Conservation (phyloP, 1,139 yeast genomes). For the Protomyces gravidus region DNA sequence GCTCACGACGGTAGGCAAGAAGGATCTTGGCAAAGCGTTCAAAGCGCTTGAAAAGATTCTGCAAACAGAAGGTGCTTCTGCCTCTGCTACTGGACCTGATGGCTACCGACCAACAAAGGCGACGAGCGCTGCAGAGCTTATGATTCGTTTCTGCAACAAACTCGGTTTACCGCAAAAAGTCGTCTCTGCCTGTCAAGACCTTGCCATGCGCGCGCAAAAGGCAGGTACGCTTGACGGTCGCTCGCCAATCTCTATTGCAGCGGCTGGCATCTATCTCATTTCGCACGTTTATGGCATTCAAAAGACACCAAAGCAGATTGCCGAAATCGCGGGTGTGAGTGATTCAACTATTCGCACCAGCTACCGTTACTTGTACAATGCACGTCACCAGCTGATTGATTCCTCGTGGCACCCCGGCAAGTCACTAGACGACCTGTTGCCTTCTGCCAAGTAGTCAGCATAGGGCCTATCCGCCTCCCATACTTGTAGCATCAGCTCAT, state of each 20-base stretch:
- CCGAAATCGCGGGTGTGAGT: conserved; percentile 94
- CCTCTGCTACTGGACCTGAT: conserved; percentile 26
- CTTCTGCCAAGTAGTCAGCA: conserved; percentile 8
- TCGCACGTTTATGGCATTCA: conserved; percentile 68
- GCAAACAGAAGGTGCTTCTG: conserved; percentile 27
- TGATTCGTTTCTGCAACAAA: conserved; percentile 93
- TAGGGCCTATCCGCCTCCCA: too few species aligned
- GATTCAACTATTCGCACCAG: conserved; percentile 96
- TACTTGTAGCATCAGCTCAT: too few species aligned
- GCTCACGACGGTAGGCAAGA: conserved; percentile 85
- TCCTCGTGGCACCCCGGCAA: conserved; percentile 20
- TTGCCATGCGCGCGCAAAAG: conserved; percentile 83
- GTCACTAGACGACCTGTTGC: conserved; percentile 13
- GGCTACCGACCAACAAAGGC: conserved; percentile 32
- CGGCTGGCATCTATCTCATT: conserved; percentile 94
- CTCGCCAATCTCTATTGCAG: conserved; percentile 95
- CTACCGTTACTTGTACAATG: conserved; percentile 68
- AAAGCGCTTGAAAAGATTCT: conserved; percentile 41
- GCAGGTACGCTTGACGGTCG: conserved; percentile 94
- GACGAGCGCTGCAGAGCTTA: conserved; percentile 88
- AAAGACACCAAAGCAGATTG: conserved; percentile 68
- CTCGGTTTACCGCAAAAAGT: conserved; percentile 80
- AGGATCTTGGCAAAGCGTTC: conserved; percentile 68
- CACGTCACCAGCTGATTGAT: conserved; percentile 26
- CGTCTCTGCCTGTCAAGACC: conserved; percentile 88